Evolutionary conservation across 176 grass and related monocot species (phyloP), one percentile per base, ranked within the genome.

Genomic region (Lolium multiflorum): DNA sequence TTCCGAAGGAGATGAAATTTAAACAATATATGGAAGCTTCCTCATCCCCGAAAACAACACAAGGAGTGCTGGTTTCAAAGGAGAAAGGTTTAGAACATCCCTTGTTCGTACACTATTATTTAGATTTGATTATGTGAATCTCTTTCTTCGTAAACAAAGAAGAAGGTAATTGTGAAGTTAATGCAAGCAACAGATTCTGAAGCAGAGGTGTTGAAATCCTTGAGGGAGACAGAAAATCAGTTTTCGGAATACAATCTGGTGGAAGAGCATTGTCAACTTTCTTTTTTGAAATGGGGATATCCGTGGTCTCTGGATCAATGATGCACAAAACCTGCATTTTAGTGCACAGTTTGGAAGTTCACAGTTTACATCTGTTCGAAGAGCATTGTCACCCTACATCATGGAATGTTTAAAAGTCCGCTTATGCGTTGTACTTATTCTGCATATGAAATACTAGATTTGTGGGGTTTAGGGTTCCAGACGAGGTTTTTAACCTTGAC

Each of bases 21-120:
- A 89, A 82, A 71, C 86, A 95, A 84, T 93, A 89, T 74, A 85
- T 94, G 83, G 89, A 95, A 84, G 81, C 84, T 69, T 94, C 93
- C 74, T 82, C 89, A 12, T 89, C 86, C 96, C 87, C 28, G 28
- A 92, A 86, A 92, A 88, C 86, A 74, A 95, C 86, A 50, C 81
- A 98, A 91, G 90, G 95, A 66, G 81, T 98, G 31, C 83, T 98
- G 75, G 71, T 82, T 82, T 86, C 91, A 61, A 98, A 89, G 89
- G 89, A 78, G 44, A 93, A 98, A 95, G 96, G 96, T 98, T 82
- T 28, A 86, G 12, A 56, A 38, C 51, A 15, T 77, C 49, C 78
- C 82, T 35, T 74, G 15, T 31, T 52, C 22, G 17, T 17, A 31
- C 47, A 31, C 0, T 38, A 24, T 66, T 58, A 9, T 93, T 78